Base-by-base conservation (phyloP, 2,329 filamentous ascomycete species). In the Trichoderma sp. region DNA sequence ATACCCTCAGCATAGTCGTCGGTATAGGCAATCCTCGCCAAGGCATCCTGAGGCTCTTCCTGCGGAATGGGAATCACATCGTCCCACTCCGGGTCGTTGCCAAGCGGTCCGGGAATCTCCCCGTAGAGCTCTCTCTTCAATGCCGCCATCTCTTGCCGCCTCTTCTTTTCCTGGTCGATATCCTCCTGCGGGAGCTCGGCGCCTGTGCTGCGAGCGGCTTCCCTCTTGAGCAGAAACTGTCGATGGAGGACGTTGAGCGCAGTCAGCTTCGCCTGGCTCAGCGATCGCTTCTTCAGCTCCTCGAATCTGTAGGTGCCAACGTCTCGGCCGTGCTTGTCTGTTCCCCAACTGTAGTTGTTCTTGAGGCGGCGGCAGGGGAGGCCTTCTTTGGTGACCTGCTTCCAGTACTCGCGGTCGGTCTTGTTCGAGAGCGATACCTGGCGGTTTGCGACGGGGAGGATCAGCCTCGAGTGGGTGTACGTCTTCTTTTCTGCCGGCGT, bases 21-120 rank as follows among this genome's bases (percentile, higher is more conserved):
- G 2, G 91, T 88, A 80, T 99, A 99, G 69, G 94, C 90, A 79
- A 99, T 99, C 69, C 90, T 89, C n/a, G 95, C 95, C 69, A 99
- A 87, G 32, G 95, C 93, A 73, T 90, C 85, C 73, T 89, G 91
- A 70, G 93, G 92, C 81, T 97, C 94, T 76, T 93, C 87, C 75
- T 96, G 90, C 4, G 92, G 89, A 68, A 98, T 91, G 24, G 94
- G 94, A 64, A 88, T 83, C 63, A 97, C 85, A 81, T 96, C 93
- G 73, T 92, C 89, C 95, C 94, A 98, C 71, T 85, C 86, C 1
- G 92, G 89, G 78, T 94, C 89, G 70, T 85, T 83, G 63, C 86
- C 84, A 54, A 82, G 72, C 75, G 80, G 72, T 10, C 83, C 83
- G 59, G 77, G 79, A 68, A 80, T 82, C 69, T 82, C 77, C 16